Conservation (phyloP, 192 early-diverging fungal genomes). For the Gamsiella multidivaricata region DNA sequence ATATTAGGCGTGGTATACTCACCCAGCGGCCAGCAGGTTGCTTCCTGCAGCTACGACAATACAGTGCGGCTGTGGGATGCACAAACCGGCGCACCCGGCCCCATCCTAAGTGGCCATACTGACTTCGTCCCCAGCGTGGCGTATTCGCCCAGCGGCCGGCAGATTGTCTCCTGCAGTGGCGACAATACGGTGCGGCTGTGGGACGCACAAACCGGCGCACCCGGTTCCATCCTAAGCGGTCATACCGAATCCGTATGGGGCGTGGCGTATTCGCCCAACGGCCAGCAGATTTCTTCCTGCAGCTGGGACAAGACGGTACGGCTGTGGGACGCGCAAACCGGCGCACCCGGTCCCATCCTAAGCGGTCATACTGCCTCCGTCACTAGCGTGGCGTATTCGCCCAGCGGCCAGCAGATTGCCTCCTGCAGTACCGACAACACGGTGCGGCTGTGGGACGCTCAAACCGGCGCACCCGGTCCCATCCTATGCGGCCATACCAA, state of each 20-base stretch:
- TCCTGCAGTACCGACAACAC: not conserved
- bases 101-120: not conserved
- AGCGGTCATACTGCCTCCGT: not conserved
- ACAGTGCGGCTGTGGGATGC: not conserved
- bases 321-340: not conserved
- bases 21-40: not conserved
- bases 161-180: not conserved
- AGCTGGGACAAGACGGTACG: not conserved
- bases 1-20: not conserved
- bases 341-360: not conserved
- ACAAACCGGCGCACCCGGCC: not conserved
- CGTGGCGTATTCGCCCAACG: not conserved
- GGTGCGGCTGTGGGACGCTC: not conserved
- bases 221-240: not conserved
- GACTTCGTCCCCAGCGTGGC: not conserved
- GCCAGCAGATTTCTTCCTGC: not conserved
- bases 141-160: not conserved
- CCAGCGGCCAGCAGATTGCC: not conserved
- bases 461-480: not conserved
- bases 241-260: not conserved
- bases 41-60: not conserved
- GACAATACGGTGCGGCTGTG: slow-evolving; percentile 5
- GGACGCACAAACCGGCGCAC: not conserved
- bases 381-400: not conserved
- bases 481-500: not conserved